Conservation (phyloP, 2,329 filamentous ascomycete species). For the Exserohilum turcica region DNA sequence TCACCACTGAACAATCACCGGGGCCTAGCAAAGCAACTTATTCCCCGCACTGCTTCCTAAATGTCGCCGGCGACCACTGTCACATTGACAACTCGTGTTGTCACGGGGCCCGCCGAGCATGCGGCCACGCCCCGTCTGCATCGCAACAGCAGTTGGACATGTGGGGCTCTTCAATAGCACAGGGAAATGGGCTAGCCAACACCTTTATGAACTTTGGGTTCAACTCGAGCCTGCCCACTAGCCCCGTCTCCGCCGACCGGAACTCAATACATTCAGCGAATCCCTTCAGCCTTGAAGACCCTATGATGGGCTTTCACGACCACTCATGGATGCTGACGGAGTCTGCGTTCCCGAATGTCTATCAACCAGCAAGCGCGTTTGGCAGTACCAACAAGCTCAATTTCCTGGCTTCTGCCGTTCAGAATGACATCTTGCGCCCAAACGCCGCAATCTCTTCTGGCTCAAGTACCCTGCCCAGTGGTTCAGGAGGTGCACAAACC, state of each 20-base stretch:
- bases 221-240: constrained; percentile 25
- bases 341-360: constrained; percentile 26
- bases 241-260: constrained; percentile 24
- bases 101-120: constrained; percentile 36
- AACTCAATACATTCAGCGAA: constrained; percentile 19
- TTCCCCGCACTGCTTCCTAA: constrained; percentile 33
- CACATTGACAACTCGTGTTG: constrained; percentile 46
- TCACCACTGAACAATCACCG: constrained; percentile 36
- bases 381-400: constrained; percentile 31
- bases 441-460: constrained; percentile 14
- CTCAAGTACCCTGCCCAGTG: constrained; percentile 5
- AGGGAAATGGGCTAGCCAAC: constrained; percentile 35
- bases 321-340: constrained; percentile 38
- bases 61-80: constrained; percentile 42
- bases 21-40: constrained; percentile 22
- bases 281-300: constrained; percentile 24
- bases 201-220: constrained; percentile 36
- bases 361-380: constrained; percentile 14
- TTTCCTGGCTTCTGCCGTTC: constrained; percentile 37
- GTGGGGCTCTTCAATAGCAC: constrained; percentile 35
- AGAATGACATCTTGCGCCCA: constrained; percentile 32
- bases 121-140: constrained; percentile 35
- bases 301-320: constrained; percentile 29
- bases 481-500: constrained; percentile 14
- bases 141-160: constrained; percentile 32